phyloP scores from a whole-genome alignment of 306 rosid genomes.

The Casuarina cunninghamiana region DNA sequence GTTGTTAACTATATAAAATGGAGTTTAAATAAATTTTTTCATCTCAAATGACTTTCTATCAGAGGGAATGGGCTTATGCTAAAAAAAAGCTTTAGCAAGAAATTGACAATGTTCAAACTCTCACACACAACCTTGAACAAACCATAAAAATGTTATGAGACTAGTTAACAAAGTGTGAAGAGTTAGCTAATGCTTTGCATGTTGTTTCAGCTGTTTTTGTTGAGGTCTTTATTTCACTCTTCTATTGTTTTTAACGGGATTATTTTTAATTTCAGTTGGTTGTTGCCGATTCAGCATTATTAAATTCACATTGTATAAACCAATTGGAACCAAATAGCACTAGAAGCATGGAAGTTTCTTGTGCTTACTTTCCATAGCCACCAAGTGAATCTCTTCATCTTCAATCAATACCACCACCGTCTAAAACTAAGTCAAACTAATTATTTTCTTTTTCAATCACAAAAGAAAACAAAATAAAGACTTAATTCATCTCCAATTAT shows the following conservation, averaged over 20 bases:
- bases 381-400: too few species aligned
- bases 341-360: too few species aligned
- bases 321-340: too few species aligned
- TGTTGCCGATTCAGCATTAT: neutral
- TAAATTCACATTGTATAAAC: too few species aligned
- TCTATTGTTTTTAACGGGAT: neutral
- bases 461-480: too few species aligned
- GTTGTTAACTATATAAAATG: neutral
- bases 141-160: constrained; percentile 56
- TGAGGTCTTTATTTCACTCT: constrained; percentile 51
- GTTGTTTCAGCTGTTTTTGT: constrained; percentile 75
- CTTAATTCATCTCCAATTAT: too few species aligned
- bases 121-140: constrained; percentile 69
- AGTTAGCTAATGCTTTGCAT: constrained; percentile 65
- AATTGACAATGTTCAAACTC: constrained; percentile 60
- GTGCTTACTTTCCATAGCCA: too few species aligned
- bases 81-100: constrained; percentile 83
- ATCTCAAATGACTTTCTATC: constrained; percentile 11
- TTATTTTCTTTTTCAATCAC: too few species aligned
- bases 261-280: neutral
- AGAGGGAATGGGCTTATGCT: constrained; percentile 98
- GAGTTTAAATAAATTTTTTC: neutral
- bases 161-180: constrained; percentile 83
- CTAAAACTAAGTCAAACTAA: too few species aligned
- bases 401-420: too few species aligned